Percentiles rank a stretch among this genome's conserved stretches.
phyloP scores from a whole-genome alignment of 2,329 filamentous ascomycete genomes.

The Fusarium penzigii region DNA sequence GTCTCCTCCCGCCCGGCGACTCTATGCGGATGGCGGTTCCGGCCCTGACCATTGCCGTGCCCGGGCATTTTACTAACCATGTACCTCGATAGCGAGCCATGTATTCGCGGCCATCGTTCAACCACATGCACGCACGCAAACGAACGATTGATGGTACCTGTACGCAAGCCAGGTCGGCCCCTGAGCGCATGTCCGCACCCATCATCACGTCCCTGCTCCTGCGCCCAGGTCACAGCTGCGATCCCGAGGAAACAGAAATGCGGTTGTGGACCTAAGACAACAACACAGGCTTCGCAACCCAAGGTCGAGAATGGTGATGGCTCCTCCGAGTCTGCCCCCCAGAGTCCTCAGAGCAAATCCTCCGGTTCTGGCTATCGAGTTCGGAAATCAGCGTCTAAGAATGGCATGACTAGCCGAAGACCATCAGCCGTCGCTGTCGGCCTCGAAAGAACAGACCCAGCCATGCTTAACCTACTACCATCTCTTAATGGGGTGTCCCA shows the following conservation, averaged over 20 bases:
- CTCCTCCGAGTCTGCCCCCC: constrained; percentile 26
- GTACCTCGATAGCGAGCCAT: constrained; percentile 60
- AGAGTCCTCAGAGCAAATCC: constrained; percentile 34
- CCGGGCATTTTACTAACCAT: constrained; percentile 13
- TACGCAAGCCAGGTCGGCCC: constrained; percentile 71
- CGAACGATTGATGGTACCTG: constrained; percentile 68
- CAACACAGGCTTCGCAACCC: constrained; percentile 21
- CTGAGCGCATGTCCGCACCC: constrained; percentile 70
- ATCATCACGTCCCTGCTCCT: constrained; percentile 57
- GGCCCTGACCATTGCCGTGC: too few species aligned
- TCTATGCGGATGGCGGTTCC: too few species aligned
- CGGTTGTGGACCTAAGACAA: constrained; percentile 45
- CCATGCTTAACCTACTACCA: constrained; percentile 50
- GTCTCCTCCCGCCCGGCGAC: constrained; percentile 31
- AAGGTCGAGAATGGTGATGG: constrained; percentile 29
- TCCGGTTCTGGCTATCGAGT: constrained; percentile 43
- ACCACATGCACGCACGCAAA: constrained; percentile 71
- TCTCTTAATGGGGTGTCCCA: constrained; percentile 32
- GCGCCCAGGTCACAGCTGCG: constrained; percentile 63
- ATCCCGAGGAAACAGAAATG: constrained; percentile 61
- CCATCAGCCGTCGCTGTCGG: constrained; percentile 51
- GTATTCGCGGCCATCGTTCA: constrained; percentile 74
- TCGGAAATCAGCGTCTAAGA: constrained; percentile 44
- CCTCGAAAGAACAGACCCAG: constrained; percentile 55
- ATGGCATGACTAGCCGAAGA: constrained; percentile 38